Conservation (phyloP, 192 early-diverging fungal genomes). For the Globomyces pollinis-pini region DNA sequence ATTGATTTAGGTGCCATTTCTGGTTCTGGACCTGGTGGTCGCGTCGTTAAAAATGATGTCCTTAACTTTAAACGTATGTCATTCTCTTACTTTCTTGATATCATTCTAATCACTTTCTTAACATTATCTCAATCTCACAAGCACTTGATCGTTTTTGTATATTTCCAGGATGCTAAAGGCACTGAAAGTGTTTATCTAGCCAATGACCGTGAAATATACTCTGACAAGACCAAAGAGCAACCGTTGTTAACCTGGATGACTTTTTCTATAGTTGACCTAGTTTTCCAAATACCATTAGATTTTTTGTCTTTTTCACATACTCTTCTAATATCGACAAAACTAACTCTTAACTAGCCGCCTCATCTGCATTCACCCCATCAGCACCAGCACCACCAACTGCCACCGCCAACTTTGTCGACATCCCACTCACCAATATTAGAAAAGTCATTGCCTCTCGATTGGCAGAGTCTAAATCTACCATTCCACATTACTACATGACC, state of each 20-base stretch:
- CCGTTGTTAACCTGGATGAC: no score
- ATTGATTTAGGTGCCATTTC: conserved; percentile 67
- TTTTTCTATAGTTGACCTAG: no score
- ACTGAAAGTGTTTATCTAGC: no score
- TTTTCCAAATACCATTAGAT: background rate
- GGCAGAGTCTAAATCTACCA: conserved; percentile 41
- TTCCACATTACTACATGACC: conserved; percentile 62
- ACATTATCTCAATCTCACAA: no score
- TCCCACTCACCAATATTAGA: conserved; percentile 40
- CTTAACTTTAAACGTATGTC: conserved; percentile 47
- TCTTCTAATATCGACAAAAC: no score
- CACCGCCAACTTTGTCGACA: conserved; percentile 26
- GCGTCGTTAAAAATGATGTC: conserved; percentile 89
- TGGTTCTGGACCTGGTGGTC: conserved; percentile 83
- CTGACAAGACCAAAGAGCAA: no score
- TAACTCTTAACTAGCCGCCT: background rate
- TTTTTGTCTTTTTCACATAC: conserved; percentile 12
- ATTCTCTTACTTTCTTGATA: background rate
- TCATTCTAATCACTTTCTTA: no score
- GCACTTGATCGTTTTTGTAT: no score
- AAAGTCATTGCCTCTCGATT: conserved; percentile 48
- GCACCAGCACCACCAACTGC: conserved; percentile 15
- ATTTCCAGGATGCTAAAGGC: no score
- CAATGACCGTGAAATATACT: no score
- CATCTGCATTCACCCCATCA: background rate